Percentiles rank a stretch among this genome's conserved stretches.
These are phyloP conservation scores for Diplosphaera chodatii DNA, from an alignment of 139 green algal genomes.

Conservation along the genomic window DNA sequence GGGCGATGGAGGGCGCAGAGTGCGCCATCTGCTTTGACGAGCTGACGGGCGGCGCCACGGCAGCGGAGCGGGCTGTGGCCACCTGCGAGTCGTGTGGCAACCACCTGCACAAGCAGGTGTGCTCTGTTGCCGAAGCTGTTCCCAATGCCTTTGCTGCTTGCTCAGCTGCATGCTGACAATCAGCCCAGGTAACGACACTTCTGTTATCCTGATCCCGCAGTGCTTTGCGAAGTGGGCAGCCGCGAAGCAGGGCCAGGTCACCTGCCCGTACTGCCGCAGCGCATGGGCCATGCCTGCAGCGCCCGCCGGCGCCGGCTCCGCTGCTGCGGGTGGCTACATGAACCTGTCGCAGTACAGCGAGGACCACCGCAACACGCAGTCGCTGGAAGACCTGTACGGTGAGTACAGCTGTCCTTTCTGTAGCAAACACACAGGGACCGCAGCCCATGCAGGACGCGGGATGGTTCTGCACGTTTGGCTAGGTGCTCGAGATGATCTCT, in stretches of 20 bases:
- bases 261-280: constrained; percentile 15
- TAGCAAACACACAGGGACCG: no score
- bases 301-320: no score
- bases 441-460: no score
- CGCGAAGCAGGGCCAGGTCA: constrained; percentile 1
- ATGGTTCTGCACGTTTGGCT: no score
- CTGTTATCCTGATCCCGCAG: not conserved
- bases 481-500: no score
- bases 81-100: constrained; percentile 14
- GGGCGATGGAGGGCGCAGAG: constrained; percentile 33
- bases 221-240: constrained; percentile 15
- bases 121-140: no score
- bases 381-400: constrained; percentile 25
- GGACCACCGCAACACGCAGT: constrained; percentile 5
- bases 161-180: no score
- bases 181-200: no score
- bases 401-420: no score
- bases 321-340: constrained; percentile 7
- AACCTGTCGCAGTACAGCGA: constrained; percentile 26
- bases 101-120: constrained; percentile 6
- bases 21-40: constrained; percentile 50
- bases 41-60: constrained; percentile 15
- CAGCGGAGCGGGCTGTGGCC: constrained; percentile 1
- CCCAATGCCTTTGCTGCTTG: no score
- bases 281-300: not conserved